Percentiles rank a stretch among this genome's conserved stretches.
Conservation (phyloP, 495 filamentous ascomycete genomes). For the Cryomyces minteri region DNA sequence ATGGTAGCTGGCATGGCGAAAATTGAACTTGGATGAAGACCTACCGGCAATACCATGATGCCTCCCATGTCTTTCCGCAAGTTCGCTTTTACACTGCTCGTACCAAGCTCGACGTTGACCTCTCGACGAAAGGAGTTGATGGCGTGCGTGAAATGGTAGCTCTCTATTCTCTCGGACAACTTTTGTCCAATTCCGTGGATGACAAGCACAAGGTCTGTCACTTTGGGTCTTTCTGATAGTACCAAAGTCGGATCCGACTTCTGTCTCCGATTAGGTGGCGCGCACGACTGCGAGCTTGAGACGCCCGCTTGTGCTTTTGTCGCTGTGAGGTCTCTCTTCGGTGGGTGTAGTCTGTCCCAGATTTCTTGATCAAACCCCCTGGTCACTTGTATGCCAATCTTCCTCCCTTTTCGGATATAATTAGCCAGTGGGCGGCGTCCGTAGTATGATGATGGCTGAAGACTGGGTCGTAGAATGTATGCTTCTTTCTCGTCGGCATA, state of each 20-base stretch:
- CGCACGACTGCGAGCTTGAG: slow-evolving; percentile 16
- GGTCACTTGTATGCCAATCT: slow-evolving; percentile 70
- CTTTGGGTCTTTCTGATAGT: slow-evolving; percentile 42
- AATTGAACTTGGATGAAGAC: background rate
- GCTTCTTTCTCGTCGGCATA: slow-evolving; percentile 60
- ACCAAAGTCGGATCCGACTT: slow-evolving; percentile 23
- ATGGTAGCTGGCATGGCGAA: background rate
- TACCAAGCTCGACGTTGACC: slow-evolving; percentile 69
- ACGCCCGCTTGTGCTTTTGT: slow-evolving; percentile 31
- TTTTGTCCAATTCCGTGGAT: slow-evolving; percentile 96
- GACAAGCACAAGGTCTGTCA: slow-evolving; percentile 76
- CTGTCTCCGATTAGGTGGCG: slow-evolving; percentile 13
- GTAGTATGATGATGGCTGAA: slow-evolving; percentile 65
- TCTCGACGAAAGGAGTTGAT: slow-evolving; percentile 80
- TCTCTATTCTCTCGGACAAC: slow-evolving; percentile 86
- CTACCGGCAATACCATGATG: slow-evolving; percentile 54
- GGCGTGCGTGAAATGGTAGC: slow-evolving; percentile 89
- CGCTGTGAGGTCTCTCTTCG: slow-evolving; percentile 29
- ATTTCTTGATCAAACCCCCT: slow-evolving; percentile 62
- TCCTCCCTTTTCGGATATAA: slow-evolving; percentile 59
- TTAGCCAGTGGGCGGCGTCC: slow-evolving; percentile 58
- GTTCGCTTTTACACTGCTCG: slow-evolving; percentile 48
- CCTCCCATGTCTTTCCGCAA: slow-evolving; percentile 52
- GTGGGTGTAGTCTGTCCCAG: slow-evolving; percentile 62
- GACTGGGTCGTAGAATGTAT: slow-evolving; percentile 60